Evolutionary conservation across 176 grass and related monocot species (phyloP), one percentile per base, ranked within the genome.

Genomic region (Poa annua): DNA sequence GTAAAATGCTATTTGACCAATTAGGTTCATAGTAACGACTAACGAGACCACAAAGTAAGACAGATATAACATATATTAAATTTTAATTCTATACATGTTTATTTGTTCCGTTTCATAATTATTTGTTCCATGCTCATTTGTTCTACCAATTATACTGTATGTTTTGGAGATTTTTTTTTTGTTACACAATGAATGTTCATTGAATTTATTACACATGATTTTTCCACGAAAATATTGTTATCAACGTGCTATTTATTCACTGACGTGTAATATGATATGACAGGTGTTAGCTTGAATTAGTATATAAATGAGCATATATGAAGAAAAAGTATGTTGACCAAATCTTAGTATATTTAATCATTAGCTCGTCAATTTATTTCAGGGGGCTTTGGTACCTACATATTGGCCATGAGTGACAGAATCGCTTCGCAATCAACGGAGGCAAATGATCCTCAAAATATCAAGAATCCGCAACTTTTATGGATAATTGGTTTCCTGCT

Each of bases 401-500:
- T 91, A 24, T 48, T 87, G 9, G 70, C 69, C 44, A 91, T 91
- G 89, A 91, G 85, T 20, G 77, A 71, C 20, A 88, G 29, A 66
- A 88, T 88, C 16, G 89, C 89, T 19, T 34, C 48, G 10, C 83
- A 50, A 79, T 17, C 49, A 88, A 39, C 81, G 19, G 85, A 88
- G 78, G 77, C 62, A 66, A 73, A 88, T 73, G 8, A 91, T 85
- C 53, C 85, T 36, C 71, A 85, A 80, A 85, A 84, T 54, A 82
- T 84, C 1, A 90, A 87, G 54, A 70, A 84, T 59, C 88, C 61
- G 0, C 57, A 84, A 3, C 76, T 90, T 52, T 81, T 85, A 48
- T 90, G 85, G 89, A 90, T 87, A 78, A 87, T 87, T 53, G 89
- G 89, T 16, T 90, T 90, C 70, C 80, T 90, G 1, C 82, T 90